Conservation (phyloP, 164 flowering plant species). For the Hamamelis virginiana region DNA sequence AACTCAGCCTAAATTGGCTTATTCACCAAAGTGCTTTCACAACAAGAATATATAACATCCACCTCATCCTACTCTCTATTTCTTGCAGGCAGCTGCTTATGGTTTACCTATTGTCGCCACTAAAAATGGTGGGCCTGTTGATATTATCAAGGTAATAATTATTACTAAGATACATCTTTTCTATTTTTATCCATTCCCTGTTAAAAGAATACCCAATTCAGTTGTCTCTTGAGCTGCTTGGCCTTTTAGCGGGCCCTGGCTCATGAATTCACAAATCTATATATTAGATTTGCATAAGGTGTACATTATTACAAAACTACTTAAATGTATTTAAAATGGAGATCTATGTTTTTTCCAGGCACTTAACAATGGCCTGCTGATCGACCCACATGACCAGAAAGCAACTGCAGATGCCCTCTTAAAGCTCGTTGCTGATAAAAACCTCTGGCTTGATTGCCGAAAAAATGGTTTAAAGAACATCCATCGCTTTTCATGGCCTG, state of each 20-base stretch:
- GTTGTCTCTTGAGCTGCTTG: too few relatives aligned
- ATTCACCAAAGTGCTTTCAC: too few relatives aligned
- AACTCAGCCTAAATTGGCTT: background rate
- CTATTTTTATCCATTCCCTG: background rate
- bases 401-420: slow-evolving; percentile 70
- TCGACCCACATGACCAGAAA: slow-evolving; percentile 75
- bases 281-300: too few relatives aligned
- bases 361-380: slow-evolving; percentile 63
- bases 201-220: background rate
- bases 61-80: too few relatives aligned
- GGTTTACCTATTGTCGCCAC: slow-evolving; percentile 75
- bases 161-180: too few relatives aligned
- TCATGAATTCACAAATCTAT: too few relatives aligned
- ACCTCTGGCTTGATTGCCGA: slow-evolving; percentile 66
- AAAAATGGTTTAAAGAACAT: slow-evolving; percentile 70
- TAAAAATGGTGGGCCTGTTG: slow-evolving; percentile 80
- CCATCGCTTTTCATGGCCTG: slow-evolving; percentile 82
- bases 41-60: too few relatives aligned
- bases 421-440: slow-evolving; percentile 75
- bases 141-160: slow-evolving; percentile 54
- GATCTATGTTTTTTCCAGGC: slow-evolving; percentile 35
- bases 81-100: slow-evolving; percentile 72
- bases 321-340: too few relatives aligned
- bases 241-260: too few relatives aligned
- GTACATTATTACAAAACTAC: too few relatives aligned